Evolutionary conservation across 257 asterid species (phyloP).

Genomic region (Solanum corneliomulleri): DNA sequence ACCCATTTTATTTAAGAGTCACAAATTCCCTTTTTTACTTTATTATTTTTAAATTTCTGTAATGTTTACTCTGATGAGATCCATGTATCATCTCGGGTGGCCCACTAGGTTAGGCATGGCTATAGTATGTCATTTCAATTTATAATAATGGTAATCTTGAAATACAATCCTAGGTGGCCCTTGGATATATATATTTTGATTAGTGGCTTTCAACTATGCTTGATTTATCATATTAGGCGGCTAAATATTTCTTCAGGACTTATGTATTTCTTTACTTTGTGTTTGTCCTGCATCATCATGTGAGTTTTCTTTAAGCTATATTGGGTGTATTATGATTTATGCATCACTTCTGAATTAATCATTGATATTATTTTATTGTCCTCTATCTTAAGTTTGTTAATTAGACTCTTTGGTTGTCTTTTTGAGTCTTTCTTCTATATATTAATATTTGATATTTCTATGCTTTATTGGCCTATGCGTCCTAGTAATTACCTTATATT

Average conservation of each 20-base stretch:
- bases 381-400: neutral
- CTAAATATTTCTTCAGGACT: neutral
- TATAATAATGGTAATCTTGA: neutral
- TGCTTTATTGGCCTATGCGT: neutral
- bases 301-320: neutral
- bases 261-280: too few relatives aligned
- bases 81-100: neutral
- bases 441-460: too few relatives aligned
- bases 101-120: neutral
- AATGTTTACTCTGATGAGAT: neutral
- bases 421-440: too few relatives aligned
- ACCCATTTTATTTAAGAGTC: neutral
- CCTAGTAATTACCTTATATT: neutral
- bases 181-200: neutral
- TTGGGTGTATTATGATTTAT: neutral
- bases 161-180: neutral
- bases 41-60: rapidly evolving
- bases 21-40: neutral
- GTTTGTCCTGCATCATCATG: neutral
- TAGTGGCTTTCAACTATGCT: neutral
- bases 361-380: neutral
- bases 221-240: neutral
- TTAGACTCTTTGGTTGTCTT: neutral
- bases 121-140: neutral
- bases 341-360: neutral